These are phyloP conservation scores for Aureobasidium namibiae DNA, from an alignment of 2,329 filamentous ascomycete species.

Conservation along the genomic window DNA sequence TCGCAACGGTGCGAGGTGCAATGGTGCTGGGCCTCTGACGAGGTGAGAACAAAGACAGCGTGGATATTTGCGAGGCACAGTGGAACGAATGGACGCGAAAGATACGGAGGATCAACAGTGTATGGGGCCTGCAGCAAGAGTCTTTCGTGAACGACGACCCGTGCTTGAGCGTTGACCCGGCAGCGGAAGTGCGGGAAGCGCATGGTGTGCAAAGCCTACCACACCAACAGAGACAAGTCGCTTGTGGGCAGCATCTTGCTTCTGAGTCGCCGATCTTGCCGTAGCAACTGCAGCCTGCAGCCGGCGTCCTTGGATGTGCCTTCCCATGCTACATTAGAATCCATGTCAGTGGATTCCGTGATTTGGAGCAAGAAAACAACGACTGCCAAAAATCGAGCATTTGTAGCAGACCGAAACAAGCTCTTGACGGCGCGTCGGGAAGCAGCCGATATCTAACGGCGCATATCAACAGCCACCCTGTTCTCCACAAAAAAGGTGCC, in stretches of 20 bases:
- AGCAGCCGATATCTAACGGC: not conserved
- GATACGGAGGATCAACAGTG: not conserved
- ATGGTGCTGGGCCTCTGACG: not conserved
- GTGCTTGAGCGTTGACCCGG: conserved; percentile 2
- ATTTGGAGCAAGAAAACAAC: not conserved
- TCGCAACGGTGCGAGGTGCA: not conserved
- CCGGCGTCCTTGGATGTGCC: not conserved
- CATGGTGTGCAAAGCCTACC: not conserved
- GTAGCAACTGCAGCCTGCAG: not conserved
- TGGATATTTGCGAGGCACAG: not conserved
- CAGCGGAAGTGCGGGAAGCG: conserved; percentile 2
- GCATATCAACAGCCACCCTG: conserved; percentile 1
- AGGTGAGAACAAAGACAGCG: not conserved
- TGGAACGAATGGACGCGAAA: not conserved
- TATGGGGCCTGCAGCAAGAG: not conserved
- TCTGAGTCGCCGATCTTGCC: not conserved
- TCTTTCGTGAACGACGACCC: not conserved
- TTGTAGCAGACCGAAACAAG: not conserved
- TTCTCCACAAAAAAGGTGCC: conserved; percentile 10
- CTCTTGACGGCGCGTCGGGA: conserved; percentile 6
- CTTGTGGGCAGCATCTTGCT: not conserved
- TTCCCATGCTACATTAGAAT: not conserved
- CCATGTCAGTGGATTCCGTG: not conserved
- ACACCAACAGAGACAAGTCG: not conserved
- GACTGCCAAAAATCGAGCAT: not conserved